Base-by-base conservation (phyloP, 768 basidiomycete genomes). In the Leccinum fibrillosum region DNA sequence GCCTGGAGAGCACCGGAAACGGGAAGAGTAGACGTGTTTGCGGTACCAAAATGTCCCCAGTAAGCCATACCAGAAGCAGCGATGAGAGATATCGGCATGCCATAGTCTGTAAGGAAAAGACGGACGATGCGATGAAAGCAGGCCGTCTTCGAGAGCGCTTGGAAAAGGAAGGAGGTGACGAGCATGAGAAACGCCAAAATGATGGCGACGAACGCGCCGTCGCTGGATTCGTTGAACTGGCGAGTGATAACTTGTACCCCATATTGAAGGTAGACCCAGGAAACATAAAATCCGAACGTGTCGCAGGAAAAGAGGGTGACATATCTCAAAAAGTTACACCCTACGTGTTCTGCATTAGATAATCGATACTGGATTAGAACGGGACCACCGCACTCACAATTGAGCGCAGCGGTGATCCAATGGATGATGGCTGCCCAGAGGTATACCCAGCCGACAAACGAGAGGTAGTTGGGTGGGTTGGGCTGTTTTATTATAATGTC, bases 401-500 rank as follows among this genome's bases (percentile, higher is more conserved):
- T 94, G 15, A 90, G 75, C 5, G 83, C 68, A 5, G 93, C 90
- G 4, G 90, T 89, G 48, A 90, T 74, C 88, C 89, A 93, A 65
- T 94, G 89, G 42, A 90, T 72, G 42, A 94, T 89, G 0, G 92
- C 93, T 34, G 83, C 90, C 92, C 92, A 94, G 0, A 94, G 75
- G 69, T 96, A 95, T 0, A 92, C 89, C 94, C 94, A 95, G 26
- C 92, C 92, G 9, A 95, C 81, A 66, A 94, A 94, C 35, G 89
- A 88, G 12, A 94, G 81, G 68, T 94, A 96, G 52, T 81, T 71
- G 2, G 92, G 92, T 5, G 86, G 76, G 58, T 86, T 77, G 10
- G 77, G 63, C 53, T 81, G 78, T 19, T 75, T 75, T 64, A 80
- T 69, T 55, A 92, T 76, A 57, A 94, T 91, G 63, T 87, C 80